Evolutionary conservation across 441 rosid genomes (phyloP).

Genomic region (Syzygium syzygioides): DNA sequence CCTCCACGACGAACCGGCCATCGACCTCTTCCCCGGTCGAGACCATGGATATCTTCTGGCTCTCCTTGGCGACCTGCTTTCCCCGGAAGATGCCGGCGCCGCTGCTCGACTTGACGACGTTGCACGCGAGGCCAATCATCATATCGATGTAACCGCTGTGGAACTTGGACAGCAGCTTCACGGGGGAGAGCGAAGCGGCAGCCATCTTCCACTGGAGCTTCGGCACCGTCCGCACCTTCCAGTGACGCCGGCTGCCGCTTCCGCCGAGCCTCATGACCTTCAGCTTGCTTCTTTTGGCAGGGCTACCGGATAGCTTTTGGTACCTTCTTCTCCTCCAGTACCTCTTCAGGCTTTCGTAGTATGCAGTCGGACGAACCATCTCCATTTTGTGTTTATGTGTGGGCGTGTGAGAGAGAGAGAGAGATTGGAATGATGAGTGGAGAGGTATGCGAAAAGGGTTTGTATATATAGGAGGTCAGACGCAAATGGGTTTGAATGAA

Average conservation of each 20-base stretch:
- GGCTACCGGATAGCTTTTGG: background rate
- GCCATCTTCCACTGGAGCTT: background rate
- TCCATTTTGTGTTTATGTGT: background rate
- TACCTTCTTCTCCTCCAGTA: slow-evolving; percentile 14
- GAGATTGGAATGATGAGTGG: background rate
- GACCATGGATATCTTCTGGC: background rate
- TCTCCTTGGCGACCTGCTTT: background rate
- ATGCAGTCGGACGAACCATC: background rate
- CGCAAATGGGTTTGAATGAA: background rate
- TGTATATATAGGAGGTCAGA: background rate
- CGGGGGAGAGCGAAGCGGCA: background rate
- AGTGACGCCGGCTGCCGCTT: background rate
- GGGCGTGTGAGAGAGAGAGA: background rate
- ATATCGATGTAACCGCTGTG: background rate
- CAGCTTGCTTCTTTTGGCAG: background rate
- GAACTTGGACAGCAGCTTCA: background rate
- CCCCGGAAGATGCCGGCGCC: background rate
- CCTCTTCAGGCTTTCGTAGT: slow-evolving; percentile 10
- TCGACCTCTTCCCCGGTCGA: slow-evolving; percentile 7
- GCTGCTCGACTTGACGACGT: background rate
- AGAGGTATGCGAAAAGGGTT: background rate
- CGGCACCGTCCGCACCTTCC: background rate
- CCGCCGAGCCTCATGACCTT: slow-evolving; percentile 13
- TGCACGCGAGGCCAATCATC: background rate
- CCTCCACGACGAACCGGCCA: background rate